A percentile compares a stretch with the other conserved stretches of the same genome.
phyloP scores from a whole-genome alignment of 108 stramenopile genomes.

The Discostella stelligeroides region DNA sequence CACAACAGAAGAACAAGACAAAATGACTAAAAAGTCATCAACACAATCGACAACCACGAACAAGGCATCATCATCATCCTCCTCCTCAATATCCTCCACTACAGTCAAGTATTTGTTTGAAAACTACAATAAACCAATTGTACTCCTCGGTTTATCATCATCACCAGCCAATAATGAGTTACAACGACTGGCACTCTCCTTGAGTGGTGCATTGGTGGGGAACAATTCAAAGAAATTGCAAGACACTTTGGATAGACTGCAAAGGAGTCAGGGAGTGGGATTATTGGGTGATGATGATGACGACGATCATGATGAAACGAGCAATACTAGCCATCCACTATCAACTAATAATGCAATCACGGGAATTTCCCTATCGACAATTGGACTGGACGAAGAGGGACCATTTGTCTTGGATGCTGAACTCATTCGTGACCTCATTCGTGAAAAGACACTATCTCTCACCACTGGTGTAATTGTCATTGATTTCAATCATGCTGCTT shows the following conservation, averaged over 20 bases:
- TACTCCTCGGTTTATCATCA: slow-evolving; percentile 70
- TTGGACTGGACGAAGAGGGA: slow-evolving; percentile 51
- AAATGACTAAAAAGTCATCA: no score
- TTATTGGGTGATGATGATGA: slow-evolving; percentile 36
- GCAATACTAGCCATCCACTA: slow-evolving; percentile 1
- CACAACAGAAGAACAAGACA: neutral
- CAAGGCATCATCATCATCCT: neutral
- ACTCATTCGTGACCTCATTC: slow-evolving; percentile 31
- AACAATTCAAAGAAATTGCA: slow-evolving; percentile 9
- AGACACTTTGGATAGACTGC: slow-evolving; percentile 29
- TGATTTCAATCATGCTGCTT: slow-evolving; percentile 60
- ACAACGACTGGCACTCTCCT: slow-evolving; percentile 62
- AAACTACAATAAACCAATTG: slow-evolving; percentile 79
- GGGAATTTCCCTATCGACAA: slow-evolving; percentile 44
- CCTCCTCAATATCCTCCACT: neutral
- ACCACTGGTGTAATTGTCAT: slow-evolving; percentile 63
- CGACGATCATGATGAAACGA: slow-evolving; percentile 11
- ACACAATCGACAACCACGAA: no score
- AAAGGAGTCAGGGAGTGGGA: slow-evolving; percentile 42
- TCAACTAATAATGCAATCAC: slow-evolving; percentile 7
- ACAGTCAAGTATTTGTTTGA: slow-evolving; percentile 45
- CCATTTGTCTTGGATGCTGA: slow-evolving; percentile 37
- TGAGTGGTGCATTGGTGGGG: slow-evolving; percentile 41
- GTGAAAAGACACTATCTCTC: slow-evolving; percentile 28
- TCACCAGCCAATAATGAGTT: slow-evolving; percentile 62